Evolutionary conservation across 495 filamentous ascomycete genomes (phyloP), one percentile per base, ranked within the genome.

Genomic region (Lophium mytilinum): DNA sequence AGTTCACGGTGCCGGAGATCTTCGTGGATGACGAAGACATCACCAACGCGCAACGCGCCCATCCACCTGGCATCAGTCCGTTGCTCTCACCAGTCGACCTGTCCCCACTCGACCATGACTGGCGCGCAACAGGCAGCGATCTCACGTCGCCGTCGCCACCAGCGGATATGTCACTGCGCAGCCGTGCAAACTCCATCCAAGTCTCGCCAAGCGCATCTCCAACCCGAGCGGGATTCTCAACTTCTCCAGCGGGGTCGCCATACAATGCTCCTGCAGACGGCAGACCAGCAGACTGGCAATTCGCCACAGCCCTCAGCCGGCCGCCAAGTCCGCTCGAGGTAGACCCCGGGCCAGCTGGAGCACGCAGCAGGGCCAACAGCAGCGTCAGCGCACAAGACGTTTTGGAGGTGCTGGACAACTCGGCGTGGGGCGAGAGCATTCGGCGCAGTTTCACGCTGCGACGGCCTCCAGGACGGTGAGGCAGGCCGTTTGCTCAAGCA

Each of bases 381-480:
- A 74, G 79, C 30, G 87, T 92, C 55, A 88, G 83, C 58, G 83
- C 86, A 48, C 80, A 84, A 46, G 85, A 91, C 66, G 85, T 93
- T 57, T 81, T 90, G 72, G 80, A 87, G 53, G 83, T 89, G 64
- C 75, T 96, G 30, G 86, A 88, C 61, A 84, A 89, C 60, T 93
- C 89, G 39, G 88, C 85, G 17, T 96, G 91, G 91, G 88, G 90
- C 50, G 86, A 90, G 72, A 95, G 89, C 75, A 88, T 96, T 49
- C 78, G 90, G 57, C 80, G 89, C 53, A 95, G 90, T 71, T 89
- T 93, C 59, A 95, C 89, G 48, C 80, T 83, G 73, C 82, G 84
- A 61, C 80, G 81, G 64, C 57, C 63, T n/a, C 37, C 54, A 7
- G 57, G 57, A 30, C 57, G 62, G 33, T 66, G 75, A 55, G 42